Percentiles rank a stretch among this genome's conserved stretches.
These are phyloP conservation scores for Linanthus parryae DNA, from an alignment of 148 eudicot species.

Conservation along the genomic window DNA sequence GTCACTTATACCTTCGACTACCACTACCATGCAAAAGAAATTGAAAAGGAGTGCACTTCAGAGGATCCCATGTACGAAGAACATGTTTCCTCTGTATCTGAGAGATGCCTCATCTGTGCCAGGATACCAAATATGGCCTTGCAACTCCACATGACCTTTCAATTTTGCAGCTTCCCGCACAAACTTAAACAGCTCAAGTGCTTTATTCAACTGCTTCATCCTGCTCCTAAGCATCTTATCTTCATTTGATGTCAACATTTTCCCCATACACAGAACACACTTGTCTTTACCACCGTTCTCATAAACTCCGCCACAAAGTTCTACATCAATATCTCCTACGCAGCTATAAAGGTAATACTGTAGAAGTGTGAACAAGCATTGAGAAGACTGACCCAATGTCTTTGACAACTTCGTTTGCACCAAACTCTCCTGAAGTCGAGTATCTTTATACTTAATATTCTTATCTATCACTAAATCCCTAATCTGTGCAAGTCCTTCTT, in stretches of 20 bases:
- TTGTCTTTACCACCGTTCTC: slow-evolving; percentile 29
- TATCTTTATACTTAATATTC: slow-evolving; percentile 69
- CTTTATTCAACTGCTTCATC: slow-evolving; percentile 64
- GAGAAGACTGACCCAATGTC: slow-evolving; percentile 67
- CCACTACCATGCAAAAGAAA: no score
- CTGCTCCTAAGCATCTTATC: slow-evolving; percentile 52
- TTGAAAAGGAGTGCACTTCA: no score
- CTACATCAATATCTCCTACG: slow-evolving; percentile 59
- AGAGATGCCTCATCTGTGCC: slow-evolving; percentile 45
- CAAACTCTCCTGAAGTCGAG: slow-evolving; percentile 49
- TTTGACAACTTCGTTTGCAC: slow-evolving; percentile 70
- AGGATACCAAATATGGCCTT: slow-evolving; percentile 83
- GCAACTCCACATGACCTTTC: slow-evolving; percentile 56
- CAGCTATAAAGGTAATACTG: slow-evolving; percentile 62
- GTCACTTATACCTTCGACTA: no score
- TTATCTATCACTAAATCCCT: slow-evolving; percentile 66
- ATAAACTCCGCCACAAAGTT: slow-evolving; percentile 56
- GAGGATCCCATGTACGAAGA: slow-evolving; percentile 58
- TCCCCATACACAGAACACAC: slow-evolving; percentile 69
- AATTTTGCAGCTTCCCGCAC: slow-evolving; percentile 59
- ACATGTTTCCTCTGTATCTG: slow-evolving; percentile 54
- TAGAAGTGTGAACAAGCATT: slow-evolving; percentile 78
- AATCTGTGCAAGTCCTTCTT: slow-evolving; percentile 80
- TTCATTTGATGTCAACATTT: slow-evolving; percentile 59
- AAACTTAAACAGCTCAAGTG: slow-evolving; percentile 64